phyloP scores from a whole-genome alignment of 1,284 basidiomycete species.

The Fomitopsis betulina region DNA sequence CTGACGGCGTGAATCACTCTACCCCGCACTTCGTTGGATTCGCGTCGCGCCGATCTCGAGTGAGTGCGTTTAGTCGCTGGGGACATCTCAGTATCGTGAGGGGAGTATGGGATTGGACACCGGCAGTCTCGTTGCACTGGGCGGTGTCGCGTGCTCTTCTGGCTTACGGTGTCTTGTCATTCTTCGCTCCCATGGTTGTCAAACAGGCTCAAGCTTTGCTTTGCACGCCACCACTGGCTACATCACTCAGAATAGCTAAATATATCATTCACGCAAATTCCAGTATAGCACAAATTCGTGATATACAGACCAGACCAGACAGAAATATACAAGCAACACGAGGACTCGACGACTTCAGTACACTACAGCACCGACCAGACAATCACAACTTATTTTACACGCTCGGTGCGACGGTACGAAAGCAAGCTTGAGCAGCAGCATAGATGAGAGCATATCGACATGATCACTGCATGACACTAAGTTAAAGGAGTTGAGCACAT shows the following conservation, averaged over 20 bases:
- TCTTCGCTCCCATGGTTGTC: not conserved
- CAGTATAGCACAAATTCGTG: not conserved
- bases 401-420: conserved; percentile 2
- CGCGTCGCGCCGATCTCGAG: not conserved
- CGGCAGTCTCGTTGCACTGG: not conserved
- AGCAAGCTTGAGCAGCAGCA: conserved; percentile 1
- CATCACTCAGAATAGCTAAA: not conserved
- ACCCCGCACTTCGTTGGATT: not conserved
- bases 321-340: not conserved
- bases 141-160: not conserved
- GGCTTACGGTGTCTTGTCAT: not conserved
- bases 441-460: conserved; percentile 7
- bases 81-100: not conserved
- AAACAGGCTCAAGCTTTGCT: not conserved
- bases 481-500: not conserved
- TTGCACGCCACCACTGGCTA: not conserved
- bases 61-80: not conserved
- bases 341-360: not conserved
- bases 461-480: not conserved
- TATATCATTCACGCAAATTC: not conserved
- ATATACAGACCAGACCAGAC: not conserved
- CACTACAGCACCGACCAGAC: not conserved
- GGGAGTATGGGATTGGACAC: not conserved
- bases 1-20: not conserved
- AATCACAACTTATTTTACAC: conserved; percentile 2